Evolutionary conservation across 2,329 filamentous ascomycete genomes (phyloP), one percentile per base, ranked within the genome.

Genomic region (Lachnum nothofagi): DNA sequence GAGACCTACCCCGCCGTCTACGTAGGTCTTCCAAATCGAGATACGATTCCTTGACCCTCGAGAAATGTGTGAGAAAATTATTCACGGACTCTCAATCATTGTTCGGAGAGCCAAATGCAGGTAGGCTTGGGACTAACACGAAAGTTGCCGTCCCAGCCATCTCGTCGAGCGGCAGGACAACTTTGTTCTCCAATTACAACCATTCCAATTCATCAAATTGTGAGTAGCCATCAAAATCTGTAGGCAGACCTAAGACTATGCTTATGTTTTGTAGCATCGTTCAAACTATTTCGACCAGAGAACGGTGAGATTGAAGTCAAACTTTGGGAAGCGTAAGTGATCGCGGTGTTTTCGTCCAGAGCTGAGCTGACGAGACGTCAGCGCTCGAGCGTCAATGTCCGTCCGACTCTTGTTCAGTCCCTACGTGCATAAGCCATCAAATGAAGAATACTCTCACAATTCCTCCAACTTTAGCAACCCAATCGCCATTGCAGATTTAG

Each of bases 271-370:
- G 10, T 41, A 41, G 38, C 20, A 10, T 12, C 38, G 9, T 25
- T 23, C 20, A 41, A 10, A 23, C 16, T 41, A 23, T 41, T 24
- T 8, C 17, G 38, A 24, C 17, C 38, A 7, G 38, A 41, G 20
- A 24, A 25, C 22, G 22, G 5, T 3, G 8, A 41, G 22, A 24
- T 23, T 41, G 38, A 24, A 24, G 16, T 41, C 22, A 41, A n/a
- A 16, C 19, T 41, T 24, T 41, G 38, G 38, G 38, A 41, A 41
- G 38, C 38, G 38, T 41, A 16, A 41, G 38, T 24, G 22, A n/a
- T 20, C 22, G 9, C 10, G 5, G 19, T 22, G 24, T 41, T 41
- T 41, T 22, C n/a, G 10, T 23, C 22, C 22, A 41, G 22, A 1
- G 19, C 17, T 16, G 17, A 41, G n/a, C 22, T 38, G 35, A 41